Evolutionary conservation across 179 eudicot genomes (phyloP).

Genomic region (Drosera spatulata): DNA sequence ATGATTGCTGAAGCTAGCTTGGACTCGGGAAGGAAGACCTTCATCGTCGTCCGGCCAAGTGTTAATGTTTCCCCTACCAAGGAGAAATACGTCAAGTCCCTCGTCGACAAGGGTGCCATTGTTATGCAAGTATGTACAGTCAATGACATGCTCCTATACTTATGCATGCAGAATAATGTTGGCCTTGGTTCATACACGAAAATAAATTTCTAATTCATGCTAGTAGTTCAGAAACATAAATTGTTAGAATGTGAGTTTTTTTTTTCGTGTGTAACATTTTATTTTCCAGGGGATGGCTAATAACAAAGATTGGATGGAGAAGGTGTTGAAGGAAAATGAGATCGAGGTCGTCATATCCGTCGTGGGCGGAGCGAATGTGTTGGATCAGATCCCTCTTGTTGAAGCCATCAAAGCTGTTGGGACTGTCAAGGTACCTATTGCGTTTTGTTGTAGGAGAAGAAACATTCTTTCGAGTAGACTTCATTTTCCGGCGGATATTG

Average conservation of each 20-base stretch:
- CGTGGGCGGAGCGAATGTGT: conserved; percentile 31
- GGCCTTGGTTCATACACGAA: not conserved
- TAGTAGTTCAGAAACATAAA: not conserved
- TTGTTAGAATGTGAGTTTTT: not conserved
- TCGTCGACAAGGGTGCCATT: conserved; percentile 41
- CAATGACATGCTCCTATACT: not conserved
- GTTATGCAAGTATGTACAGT: conserved; percentile 12
- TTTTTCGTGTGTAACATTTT: too few relatives aligned
- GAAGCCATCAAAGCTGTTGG: conserved; percentile 42
- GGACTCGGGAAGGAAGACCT: conserved; percentile 25
- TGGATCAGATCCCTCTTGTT: conserved; percentile 35
- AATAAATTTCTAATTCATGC: not conserved
- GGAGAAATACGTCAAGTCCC: conserved; percentile 18
- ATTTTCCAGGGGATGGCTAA: conserved; percentile 24
- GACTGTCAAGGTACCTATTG: conserved; percentile 25
- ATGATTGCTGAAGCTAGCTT: conserved; percentile 41
- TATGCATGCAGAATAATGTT: too few relatives aligned
- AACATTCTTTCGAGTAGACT: too few relatives aligned
- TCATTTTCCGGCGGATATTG: too few relatives aligned
- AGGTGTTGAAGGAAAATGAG: conserved; percentile 26
- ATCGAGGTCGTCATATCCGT: conserved; percentile 40
- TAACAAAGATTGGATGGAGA: conserved; percentile 27
- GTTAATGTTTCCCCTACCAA: conserved; percentile 10
- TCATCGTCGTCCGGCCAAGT: conserved; percentile 20
- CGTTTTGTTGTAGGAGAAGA: too few relatives aligned